Conservation (phyloP, 1,284 basidiomycete species). For the Trametes hirsuta region DNA sequence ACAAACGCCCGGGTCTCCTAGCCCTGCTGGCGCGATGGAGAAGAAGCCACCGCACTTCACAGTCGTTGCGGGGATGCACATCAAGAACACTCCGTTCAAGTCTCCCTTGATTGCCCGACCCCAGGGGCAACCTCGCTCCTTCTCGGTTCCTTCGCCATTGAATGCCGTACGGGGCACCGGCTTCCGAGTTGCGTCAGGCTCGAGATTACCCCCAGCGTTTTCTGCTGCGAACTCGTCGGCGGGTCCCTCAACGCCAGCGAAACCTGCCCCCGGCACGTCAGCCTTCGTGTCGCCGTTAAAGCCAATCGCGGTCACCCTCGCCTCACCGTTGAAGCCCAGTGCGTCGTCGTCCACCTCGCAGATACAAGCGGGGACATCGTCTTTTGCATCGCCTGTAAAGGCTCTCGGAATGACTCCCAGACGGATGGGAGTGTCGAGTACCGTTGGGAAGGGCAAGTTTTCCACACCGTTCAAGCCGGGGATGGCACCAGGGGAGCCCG, state of each 20-base stretch:
- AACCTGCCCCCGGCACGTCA: constrained; percentile 24
- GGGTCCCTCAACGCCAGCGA: constrained; percentile 30
- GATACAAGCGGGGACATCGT: constrained; percentile 27
- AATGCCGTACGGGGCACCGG: constrained; percentile 28
- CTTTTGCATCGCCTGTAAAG: constrained; percentile 36
- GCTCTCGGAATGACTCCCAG: constrained; percentile 41
- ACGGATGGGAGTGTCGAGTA: constrained; percentile 14
- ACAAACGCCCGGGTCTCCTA: constrained; percentile 29
- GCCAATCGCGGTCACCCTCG: not conserved
- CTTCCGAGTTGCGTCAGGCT: constrained; percentile 10
- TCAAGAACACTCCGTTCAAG: constrained; percentile 54
- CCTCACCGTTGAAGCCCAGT: constrained; percentile 9
- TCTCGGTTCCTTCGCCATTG: constrained; percentile 35
- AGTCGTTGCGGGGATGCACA: constrained; percentile 22
- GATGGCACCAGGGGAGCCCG: constrained; percentile 57
- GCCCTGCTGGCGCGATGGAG: constrained; percentile 20
- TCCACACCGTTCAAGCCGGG: constrained; percentile 72
- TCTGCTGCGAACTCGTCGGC: constrained; percentile 17
- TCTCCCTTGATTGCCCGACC: constrained; percentile 47
- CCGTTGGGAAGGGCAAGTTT: constrained; percentile 46
- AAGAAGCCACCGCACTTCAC: constrained; percentile 25
- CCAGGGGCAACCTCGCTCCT: constrained; percentile 15
- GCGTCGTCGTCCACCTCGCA: constrained; percentile 36
- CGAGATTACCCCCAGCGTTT: constrained; percentile 19
- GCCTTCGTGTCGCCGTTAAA: constrained; percentile 31